Conservation (phyloP, 1,139 yeast genomes). For the Sugiyamaella japonica region DNA sequence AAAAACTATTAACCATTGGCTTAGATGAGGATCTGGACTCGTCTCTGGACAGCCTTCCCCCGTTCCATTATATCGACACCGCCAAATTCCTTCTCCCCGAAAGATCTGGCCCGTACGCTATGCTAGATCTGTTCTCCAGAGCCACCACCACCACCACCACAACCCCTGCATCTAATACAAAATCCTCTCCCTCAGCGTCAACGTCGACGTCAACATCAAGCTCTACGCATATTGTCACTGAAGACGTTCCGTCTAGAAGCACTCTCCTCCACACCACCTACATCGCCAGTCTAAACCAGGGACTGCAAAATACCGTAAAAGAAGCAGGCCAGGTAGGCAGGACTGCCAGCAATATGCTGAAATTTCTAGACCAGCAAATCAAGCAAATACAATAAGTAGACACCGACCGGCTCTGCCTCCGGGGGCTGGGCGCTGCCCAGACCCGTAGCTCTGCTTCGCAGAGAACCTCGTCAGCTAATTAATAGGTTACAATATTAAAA, state of each 20-base stretch:
- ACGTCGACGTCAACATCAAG: background rate
- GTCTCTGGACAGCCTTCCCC: conserved; percentile 11
- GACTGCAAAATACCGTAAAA: conserved; percentile 53
- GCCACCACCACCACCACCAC: background rate
- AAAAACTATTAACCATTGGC: conserved; percentile 33
- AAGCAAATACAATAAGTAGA: too few relatives aligned
- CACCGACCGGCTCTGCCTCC: too few relatives aligned
- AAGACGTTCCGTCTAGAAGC: conserved; percentile 65
- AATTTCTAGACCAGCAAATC: conserved; percentile 11
- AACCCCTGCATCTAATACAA: conserved; percentile 20
- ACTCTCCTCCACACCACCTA: conserved; percentile 46
- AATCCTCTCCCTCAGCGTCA: background rate
- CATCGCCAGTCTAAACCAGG: conserved; percentile 31
- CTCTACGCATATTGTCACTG: conserved; percentile 39
- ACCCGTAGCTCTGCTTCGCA: too few relatives aligned
- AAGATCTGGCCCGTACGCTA: conserved; percentile 60
- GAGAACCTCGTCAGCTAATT: background rate
- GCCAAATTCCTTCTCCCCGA: conserved; percentile 54
- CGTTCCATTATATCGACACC: conserved; percentile 49
- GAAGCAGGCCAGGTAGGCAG: conserved; percentile 80
- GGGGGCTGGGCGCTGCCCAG: too few relatives aligned
- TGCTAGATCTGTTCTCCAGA: conserved; percentile 51
- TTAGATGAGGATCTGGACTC: conserved; percentile 27
- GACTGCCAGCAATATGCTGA: conserved; percentile 45
- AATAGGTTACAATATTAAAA: conserved; percentile 7